These are phyloP conservation scores for Gnetum montanum DNA, from an alignment of 75 land plant genomes.

Conservation along the genomic window DNA sequence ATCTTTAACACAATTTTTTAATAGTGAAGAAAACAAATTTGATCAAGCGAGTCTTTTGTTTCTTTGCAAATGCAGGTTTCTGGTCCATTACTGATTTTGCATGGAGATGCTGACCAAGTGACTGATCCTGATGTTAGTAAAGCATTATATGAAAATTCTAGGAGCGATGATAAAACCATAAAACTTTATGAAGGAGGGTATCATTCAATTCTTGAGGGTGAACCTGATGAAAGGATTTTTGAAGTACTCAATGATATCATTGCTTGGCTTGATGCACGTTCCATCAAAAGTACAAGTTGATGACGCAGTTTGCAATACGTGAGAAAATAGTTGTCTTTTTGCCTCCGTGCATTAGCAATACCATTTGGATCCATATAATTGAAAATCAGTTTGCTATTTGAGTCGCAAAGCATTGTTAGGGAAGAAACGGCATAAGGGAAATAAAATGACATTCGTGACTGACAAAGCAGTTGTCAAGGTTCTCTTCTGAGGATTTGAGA, in stretches of 20 bases:
- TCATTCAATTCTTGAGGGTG: slow-evolving; percentile 75
- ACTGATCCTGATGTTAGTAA: slow-evolving; percentile 75
- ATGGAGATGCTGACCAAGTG: slow-evolving; percentile 70
- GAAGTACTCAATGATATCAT: slow-evolving; percentile 66
- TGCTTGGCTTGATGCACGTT: slow-evolving; percentile 67
- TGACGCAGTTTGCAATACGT: no score
- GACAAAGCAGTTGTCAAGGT: no score
- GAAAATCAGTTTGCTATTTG: no score
- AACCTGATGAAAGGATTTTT: slow-evolving; percentile 65
- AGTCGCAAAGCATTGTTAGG: no score
- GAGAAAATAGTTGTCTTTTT: no score
- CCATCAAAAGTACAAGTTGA: background rate
- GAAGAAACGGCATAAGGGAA: no score
- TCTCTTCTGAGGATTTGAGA: no score
- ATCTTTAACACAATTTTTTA: background rate
- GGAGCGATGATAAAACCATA: slow-evolving; percentile 61
- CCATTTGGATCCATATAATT: no score
- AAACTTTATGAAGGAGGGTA: slow-evolving; percentile 69
- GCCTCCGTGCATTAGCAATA: no score
- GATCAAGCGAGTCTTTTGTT: no score
- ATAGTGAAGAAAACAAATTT: background rate
- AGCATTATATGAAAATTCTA: slow-evolving; percentile 51
- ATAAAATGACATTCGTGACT: no score
- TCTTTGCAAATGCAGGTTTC: slow-evolving; percentile 35
- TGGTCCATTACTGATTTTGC: slow-evolving; percentile 41